These are phyloP conservation scores for Leccinum holopus DNA, from an alignment of 1,284 basidiomycete genomes.

Conservation along the genomic window DNA sequence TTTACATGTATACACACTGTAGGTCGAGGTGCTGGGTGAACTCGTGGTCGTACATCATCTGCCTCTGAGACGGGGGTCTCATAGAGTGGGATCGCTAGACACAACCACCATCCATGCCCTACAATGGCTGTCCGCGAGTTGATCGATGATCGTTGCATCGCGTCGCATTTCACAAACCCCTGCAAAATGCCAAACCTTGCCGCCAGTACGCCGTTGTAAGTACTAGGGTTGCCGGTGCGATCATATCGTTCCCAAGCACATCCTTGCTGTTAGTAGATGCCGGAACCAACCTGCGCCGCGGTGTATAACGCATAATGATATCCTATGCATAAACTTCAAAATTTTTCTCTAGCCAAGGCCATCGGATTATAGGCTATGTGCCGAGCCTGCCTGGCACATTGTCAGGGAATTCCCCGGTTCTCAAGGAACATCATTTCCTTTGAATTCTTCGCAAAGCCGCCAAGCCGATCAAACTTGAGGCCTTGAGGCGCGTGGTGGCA, in stretches of 20 bases:
- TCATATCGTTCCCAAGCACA: slow-evolving; percentile 8
- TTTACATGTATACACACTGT: slow-evolving; percentile 6
- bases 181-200: background rate
- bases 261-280: background rate
- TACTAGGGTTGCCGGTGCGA: background rate
- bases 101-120: background rate
- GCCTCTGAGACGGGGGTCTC: slow-evolving; percentile 79
- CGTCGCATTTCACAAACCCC: slow-evolving; percentile 23
- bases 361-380: slow-evolving; percentile 5
- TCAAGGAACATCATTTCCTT: slow-evolving; percentile 13
- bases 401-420: slow-evolving; percentile 6
- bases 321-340: slow-evolving; percentile 1
- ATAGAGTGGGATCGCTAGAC: slow-evolving; percentile 57
- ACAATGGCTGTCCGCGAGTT: slow-evolving; percentile 21
- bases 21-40: slow-evolving; percentile 93
- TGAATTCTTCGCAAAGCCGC: slow-evolving; percentile 14
- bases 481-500: background rate
- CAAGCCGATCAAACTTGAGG: background rate
- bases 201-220: background rate
- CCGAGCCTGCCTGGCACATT: background rate
- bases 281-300: background rate
- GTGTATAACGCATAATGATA: slow-evolving; percentile 1
- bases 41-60: slow-evolving; percentile 97
- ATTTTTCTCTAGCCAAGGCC: background rate
- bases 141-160: background rate